A percentile compares a stretch with the other conserved stretches of the same genome.
Evolutionary conservation across 2,329 filamentous ascomycete species (phyloP).

Genomic region (Cercospora janseana): DNA sequence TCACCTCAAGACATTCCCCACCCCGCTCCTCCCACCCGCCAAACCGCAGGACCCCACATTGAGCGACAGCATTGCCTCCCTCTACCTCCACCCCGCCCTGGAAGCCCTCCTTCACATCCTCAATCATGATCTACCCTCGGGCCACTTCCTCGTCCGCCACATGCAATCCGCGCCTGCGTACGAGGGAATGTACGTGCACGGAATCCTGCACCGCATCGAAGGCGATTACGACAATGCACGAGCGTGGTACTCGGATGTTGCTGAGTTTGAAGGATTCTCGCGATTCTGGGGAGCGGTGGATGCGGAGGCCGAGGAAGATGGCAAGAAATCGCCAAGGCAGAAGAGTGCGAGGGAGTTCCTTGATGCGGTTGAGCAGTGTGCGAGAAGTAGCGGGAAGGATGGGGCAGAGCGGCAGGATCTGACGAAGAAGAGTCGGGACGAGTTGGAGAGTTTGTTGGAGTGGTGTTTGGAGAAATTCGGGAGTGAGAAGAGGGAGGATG

Average conservation of each 20-base stretch:
- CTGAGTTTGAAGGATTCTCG: conserved; percentile 38
- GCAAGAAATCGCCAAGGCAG: conserved; percentile 28
- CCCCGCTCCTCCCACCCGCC: conserved; percentile 32
- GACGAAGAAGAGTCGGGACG: conserved; percentile 39
- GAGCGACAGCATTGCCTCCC: conserved; percentile 33
- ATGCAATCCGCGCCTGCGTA: conserved; percentile 51
- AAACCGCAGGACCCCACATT: conserved; percentile 27
- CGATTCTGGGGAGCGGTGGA: conserved; percentile 38
- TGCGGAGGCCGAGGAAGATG: conserved; percentile 35
- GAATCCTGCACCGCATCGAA: conserved; percentile 52
- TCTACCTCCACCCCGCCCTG: conserved; percentile 47
- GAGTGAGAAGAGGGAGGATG: conserved; percentile 44
- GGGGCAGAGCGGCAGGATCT: conserved; percentile 36
- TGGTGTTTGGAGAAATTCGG: conserved; percentile 51
- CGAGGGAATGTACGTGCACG: conserved; percentile 54
- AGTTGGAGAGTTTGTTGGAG: conserved; percentile 44
- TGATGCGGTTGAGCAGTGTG: conserved; percentile 16
- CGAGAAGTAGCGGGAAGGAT: conserved; percentile 29
- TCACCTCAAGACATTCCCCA: conserved; percentile 31
- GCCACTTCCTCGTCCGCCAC: conserved; percentile 54
- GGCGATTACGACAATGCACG: conserved; percentile 52
- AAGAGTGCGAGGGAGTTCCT: conserved; percentile 16
- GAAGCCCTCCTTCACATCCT: conserved; percentile 53
- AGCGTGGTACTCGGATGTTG: conserved; percentile 51
- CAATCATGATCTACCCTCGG: conserved; percentile 51